phyloP scores from a whole-genome alignment of 805 yeast genomes.

The Candida hungchunana region DNA sequence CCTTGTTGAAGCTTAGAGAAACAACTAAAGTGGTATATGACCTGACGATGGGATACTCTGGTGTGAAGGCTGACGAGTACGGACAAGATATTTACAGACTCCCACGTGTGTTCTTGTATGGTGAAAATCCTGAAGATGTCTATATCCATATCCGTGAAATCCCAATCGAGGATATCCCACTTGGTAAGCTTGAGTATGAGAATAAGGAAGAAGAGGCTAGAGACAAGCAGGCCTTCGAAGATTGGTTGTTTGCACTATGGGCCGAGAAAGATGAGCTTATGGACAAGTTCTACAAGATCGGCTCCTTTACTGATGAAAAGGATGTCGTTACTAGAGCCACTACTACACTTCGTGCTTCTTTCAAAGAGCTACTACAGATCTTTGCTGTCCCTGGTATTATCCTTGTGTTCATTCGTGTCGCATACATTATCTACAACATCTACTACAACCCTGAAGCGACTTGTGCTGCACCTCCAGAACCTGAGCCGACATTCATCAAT shows the following conservation, averaged over 20 bases:
- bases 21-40: slow-evolving; percentile 67
- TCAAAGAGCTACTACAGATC: slow-evolving; percentile 28
- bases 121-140: slow-evolving; percentile 66
- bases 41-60: slow-evolving; percentile 78
- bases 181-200: slow-evolving; percentile 43
- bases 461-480: slow-evolving; percentile 5
- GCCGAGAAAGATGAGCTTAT: slow-evolving; percentile 68
- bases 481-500: slow-evolving; percentile 3
- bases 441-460: slow-evolving; percentile 7
- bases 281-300: slow-evolving; percentile 54
- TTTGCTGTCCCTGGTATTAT: slow-evolving; percentile 30
- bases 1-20: slow-evolving; percentile 50
- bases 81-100: slow-evolving; percentile 79
- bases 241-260: slow-evolving; percentile 79
- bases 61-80: slow-evolving; percentile 53
- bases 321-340: slow-evolving; percentile 12
- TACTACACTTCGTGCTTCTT: slow-evolving; percentile 21
- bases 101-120: slow-evolving; percentile 56
- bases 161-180: slow-evolving; percentile 60
- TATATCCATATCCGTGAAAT: slow-evolving; percentile 61
- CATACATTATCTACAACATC: slow-evolving; percentile 4
- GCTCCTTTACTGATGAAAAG: slow-evolving; percentile 38
- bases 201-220: slow-evolving; percentile 37
- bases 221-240: slow-evolving; percentile 48
- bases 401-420: slow-evolving; percentile 17